These are phyloP conservation scores for Cyanidiococcus yangmingshanensis DNA, from an alignment of 23 red algal genomes.

Conservation along the genomic window DNA sequence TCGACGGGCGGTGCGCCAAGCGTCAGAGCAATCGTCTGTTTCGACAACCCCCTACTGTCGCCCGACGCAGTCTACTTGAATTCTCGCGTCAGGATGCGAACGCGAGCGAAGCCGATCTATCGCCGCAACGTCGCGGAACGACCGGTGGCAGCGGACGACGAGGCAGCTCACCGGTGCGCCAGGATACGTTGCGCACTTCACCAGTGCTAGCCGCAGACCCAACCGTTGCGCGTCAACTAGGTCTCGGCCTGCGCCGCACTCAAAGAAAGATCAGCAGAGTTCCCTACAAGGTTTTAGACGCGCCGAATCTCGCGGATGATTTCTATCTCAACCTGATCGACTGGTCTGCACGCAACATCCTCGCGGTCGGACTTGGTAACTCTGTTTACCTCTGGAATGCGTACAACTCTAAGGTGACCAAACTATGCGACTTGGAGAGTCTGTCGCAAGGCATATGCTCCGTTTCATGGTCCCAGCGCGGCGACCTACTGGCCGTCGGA, in stretches of 20 bases:
- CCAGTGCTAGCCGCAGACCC: background rate
- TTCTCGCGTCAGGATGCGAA: background rate
- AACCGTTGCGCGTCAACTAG: background rate
- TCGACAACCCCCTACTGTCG: too few relatives aligned
- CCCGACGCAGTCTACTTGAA: slow-evolving; percentile 4
- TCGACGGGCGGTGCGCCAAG: too few relatives aligned
- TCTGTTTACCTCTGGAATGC: slow-evolving; percentile 90
- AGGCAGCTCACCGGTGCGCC: slow-evolving; percentile 2
- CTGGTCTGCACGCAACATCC: slow-evolving; percentile 67
- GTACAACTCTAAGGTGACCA: slow-evolving; percentile 55
- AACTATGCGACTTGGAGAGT: slow-evolving; percentile 57
- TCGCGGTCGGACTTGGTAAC: slow-evolving; percentile 71
- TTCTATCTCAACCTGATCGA: slow-evolving; percentile 95
- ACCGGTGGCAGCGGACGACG: background rate
- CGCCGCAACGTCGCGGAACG: background rate
- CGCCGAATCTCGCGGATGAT: slow-evolving; percentile 66
- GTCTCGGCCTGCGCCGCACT: background rate
- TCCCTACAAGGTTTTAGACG: slow-evolving; percentile 82
- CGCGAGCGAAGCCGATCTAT: background rate
- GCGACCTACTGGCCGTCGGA: slow-evolving; percentile 68
- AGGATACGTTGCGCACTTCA: background rate
- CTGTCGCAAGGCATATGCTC: slow-evolving; percentile 48
- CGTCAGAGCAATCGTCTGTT: too few relatives aligned
- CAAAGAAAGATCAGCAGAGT: slow-evolving; percentile 42
- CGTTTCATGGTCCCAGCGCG: slow-evolving; percentile 52